Conservation (phyloP, 2,329 filamentous ascomycete genomes). For the Byssochlamys sp. region DNA sequence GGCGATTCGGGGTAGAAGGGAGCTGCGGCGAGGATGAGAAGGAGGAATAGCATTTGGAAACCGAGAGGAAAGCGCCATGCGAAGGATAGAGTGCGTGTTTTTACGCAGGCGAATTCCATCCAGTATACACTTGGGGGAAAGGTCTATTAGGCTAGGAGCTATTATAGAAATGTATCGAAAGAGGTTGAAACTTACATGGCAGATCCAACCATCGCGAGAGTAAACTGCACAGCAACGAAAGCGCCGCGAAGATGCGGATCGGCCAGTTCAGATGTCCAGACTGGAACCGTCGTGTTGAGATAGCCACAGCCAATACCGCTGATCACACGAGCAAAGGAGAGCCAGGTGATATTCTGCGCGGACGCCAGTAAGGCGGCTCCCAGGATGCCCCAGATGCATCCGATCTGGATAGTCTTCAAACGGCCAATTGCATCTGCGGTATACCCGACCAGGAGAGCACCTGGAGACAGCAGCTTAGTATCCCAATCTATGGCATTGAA, state of each 20-base stretch:
- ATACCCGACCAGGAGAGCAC: constrained; percentile 15
- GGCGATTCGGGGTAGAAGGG: constrained; percentile 41
- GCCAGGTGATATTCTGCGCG: constrained; percentile 16
- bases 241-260: constrained; percentile 16
- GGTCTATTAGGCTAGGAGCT: background rate
- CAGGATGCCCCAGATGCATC: constrained; percentile 16
- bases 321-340: constrained; percentile 15
- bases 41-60: constrained; percentile 49
- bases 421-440: constrained; percentile 18
- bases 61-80: constrained; percentile 54
- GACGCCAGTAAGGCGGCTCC: constrained; percentile 14
- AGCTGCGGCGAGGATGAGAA: constrained; percentile 46
- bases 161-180: background rate
- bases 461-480: constrained; percentile 2
- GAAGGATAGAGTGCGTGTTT: constrained; percentile 25
- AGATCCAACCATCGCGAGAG: constrained; percentile 10
- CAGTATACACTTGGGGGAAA: constrained; percentile 15
- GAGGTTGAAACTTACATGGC: constrained; percentile 6
- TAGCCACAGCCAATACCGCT: constrained; percentile 19
- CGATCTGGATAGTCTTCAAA: constrained; percentile 16
- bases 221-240: constrained; percentile 18
- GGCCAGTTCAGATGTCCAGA: constrained; percentile 19
- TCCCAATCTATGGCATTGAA: too few species aligned
- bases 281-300: constrained; percentile 17
- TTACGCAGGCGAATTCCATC: constrained; percentile 19